Conservation (phyloP, 2,329 filamentous ascomycete genomes). For the Hypomyces rosellus region DNA sequence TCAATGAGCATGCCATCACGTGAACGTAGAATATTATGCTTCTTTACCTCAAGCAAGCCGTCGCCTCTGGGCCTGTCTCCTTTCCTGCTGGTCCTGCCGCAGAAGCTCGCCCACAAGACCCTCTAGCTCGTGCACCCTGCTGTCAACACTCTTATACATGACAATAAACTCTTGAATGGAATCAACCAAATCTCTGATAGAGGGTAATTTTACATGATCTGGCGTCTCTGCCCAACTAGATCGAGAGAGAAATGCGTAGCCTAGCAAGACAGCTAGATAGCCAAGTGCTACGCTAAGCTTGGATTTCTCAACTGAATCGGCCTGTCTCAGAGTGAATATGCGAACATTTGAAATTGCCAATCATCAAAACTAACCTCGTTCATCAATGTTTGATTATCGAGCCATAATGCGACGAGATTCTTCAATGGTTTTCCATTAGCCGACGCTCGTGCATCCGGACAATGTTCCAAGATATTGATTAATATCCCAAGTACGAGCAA, state of each 20-base stretch:
- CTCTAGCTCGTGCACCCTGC: background rate
- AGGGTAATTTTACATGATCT: background rate
- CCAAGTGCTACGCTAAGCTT: slow-evolving; percentile 78
- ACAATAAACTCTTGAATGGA: slow-evolving; percentile 1
- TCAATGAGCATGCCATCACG: too few species aligned
- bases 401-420: slow-evolving; percentile 57
- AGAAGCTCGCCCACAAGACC: background rate
- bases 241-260: slow-evolving; percentile 63
- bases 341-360: background rate
- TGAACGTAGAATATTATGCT: too few species aligned
- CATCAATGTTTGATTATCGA: slow-evolving; percentile 58
- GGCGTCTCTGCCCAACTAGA: slow-evolving; percentile 17
- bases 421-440: slow-evolving; percentile 39
- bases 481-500: slow-evolving; percentile 74
- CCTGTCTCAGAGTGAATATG: slow-evolving; percentile 33
- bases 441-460: slow-evolving; percentile 42
- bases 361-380: slow-evolving; percentile 53
- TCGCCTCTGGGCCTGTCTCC: background rate
- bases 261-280: slow-evolving; percentile 78
- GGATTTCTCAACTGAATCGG: slow-evolving; percentile 66
- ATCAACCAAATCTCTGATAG: background rate
- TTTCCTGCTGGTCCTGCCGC: background rate
- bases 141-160: background rate
- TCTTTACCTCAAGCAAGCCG: background rate
- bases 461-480: slow-evolving; percentile 84